A percentile compares a stretch with the other conserved stretches of the same genome.
Evolutionary conservation across 768 basidiomycete species (phyloP).

Genomic region (Trametes sanguinea): DNA sequence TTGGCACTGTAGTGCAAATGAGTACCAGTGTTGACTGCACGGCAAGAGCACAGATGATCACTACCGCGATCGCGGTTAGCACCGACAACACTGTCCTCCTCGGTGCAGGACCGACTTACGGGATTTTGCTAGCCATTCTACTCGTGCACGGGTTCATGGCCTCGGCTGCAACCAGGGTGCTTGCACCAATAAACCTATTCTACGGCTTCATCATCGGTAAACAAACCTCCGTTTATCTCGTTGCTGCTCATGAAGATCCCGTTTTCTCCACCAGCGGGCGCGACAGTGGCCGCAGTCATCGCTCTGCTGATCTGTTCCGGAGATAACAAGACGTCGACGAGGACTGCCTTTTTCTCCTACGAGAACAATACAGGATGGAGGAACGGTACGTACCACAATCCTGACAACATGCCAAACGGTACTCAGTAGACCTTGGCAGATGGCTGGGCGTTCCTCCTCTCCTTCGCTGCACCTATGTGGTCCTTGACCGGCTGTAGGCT

Average conservation of each 20-base stretch:
- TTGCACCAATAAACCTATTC: constrained; percentile 66
- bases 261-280: constrained; percentile 47
- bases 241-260: constrained; percentile 5
- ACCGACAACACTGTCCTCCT: constrained; percentile 53
- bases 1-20: background rate
- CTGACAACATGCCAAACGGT: background rate
- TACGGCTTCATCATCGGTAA: constrained; percentile 65
- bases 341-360: constrained; percentile 65
- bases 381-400: constrained; percentile 44
- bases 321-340: constrained; percentile 56
- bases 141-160: constrained; percentile 68
- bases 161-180: constrained; percentile 64
- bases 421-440: constrained; percentile 37
- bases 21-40: background rate
- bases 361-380: constrained; percentile 73
- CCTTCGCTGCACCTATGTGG: constrained; percentile 80
- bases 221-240: no score
- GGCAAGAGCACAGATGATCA: constrained; percentile 70
- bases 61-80: constrained; percentile 63
- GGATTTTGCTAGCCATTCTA: constrained; percentile 63
- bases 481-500: constrained; percentile 70
- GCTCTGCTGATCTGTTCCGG: constrained; percentile 58
- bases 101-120: constrained; percentile 62
- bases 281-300: constrained; percentile 63
- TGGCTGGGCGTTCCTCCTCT: constrained; percentile 71